A percentile compares a stretch with the other conserved stretches of the same genome.
phyloP scores from a whole-genome alignment of 805 yeast genomes.

The Kodamaea laetipori region DNA sequence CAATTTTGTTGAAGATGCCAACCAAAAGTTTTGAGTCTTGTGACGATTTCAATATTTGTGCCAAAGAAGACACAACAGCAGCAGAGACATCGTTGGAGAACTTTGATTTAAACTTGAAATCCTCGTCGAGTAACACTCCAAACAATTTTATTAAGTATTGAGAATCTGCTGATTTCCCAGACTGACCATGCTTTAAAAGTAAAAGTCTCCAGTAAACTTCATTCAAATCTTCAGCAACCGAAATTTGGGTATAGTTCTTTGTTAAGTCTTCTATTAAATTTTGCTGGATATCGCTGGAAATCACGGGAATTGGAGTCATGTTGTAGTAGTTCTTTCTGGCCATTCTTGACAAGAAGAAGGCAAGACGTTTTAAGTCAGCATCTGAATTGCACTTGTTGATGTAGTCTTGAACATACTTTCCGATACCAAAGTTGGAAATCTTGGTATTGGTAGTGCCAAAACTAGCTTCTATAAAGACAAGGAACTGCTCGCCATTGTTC shows the following conservation, averaged over 20 bases:
- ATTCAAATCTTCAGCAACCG: constrained; percentile 21
- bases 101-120: constrained; percentile 14
- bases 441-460: constrained; percentile 46
- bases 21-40: constrained; percentile 17
- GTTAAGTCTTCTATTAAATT: constrained; percentile 14
- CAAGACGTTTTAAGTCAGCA: constrained; percentile 30
- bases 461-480: constrained; percentile 51
- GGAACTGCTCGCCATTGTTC: constrained; percentile 34
- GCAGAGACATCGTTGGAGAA: constrained; percentile 48
- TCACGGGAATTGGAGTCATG: constrained; percentile 20
- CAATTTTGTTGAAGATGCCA: constrained; percentile 16
- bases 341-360: constrained; percentile 24
- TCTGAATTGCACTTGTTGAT: constrained; percentile 33
- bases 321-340: constrained; percentile 13
- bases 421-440: constrained; percentile 45
- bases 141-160: constrained; percentile 22
- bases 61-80: constrained; percentile 34
- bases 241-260: constrained; percentile 10
- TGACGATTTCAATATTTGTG: constrained; percentile 21
- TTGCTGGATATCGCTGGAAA: constrained; percentile 34
- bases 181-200: constrained; percentile 41
- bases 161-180: constrained; percentile 12
- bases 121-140: constrained; percentile 12
- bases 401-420: constrained; percentile 49
- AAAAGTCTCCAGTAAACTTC: constrained; percentile 56